phyloP scores from a whole-genome alignment of 1,284 basidiomycete genomes.

The Ceratobasidium sp. region DNA sequence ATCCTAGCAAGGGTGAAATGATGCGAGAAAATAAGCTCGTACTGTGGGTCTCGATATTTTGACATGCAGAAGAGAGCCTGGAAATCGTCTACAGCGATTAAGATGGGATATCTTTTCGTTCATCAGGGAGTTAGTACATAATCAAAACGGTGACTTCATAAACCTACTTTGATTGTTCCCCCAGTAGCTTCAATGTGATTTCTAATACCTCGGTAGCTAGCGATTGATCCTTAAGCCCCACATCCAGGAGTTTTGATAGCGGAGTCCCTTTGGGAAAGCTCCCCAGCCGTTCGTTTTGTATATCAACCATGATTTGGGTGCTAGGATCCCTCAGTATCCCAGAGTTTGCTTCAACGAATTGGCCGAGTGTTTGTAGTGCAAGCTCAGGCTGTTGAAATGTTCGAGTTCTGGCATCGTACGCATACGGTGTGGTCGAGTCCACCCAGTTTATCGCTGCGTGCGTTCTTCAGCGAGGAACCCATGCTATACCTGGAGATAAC shows the following conservation, averaged over 20 bases:
- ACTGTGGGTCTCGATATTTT: constrained; percentile 85
- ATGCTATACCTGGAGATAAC: constrained; percentile 48
- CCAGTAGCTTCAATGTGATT: constrained; percentile 74
- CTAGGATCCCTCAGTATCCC: constrained; percentile 24
- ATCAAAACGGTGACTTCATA: neutral
- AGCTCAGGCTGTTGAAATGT: constrained; percentile 84
- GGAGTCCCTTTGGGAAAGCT: constrained; percentile 64
- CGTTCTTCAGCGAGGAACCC: constrained; percentile 6
- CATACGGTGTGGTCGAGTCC: constrained; percentile 81
- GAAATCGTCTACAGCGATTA: constrained; percentile 90
- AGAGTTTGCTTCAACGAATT: constrained; percentile 70
- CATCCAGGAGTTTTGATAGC: constrained; percentile 71
- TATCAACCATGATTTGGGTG: constrained; percentile 52
- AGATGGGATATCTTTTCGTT: constrained; percentile 71
- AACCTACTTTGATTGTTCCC: constrained; percentile 75
- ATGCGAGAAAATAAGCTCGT: constrained; percentile 78
- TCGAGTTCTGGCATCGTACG: constrained; percentile 81
- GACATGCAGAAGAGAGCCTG: constrained; percentile 84
- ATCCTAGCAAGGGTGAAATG: constrained; percentile 86
- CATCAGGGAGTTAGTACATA: neutral
- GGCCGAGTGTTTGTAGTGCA: constrained; percentile 72
- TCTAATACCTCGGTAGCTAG: constrained; percentile 77
- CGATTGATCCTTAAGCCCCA: constrained; percentile 69
- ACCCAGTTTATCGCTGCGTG: constrained; percentile 75
- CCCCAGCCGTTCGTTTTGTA: constrained; percentile 61